phyloP scores from a whole-genome alignment of 192 early-diverging fungal species.

The Entomortierella lignicola region DNA sequence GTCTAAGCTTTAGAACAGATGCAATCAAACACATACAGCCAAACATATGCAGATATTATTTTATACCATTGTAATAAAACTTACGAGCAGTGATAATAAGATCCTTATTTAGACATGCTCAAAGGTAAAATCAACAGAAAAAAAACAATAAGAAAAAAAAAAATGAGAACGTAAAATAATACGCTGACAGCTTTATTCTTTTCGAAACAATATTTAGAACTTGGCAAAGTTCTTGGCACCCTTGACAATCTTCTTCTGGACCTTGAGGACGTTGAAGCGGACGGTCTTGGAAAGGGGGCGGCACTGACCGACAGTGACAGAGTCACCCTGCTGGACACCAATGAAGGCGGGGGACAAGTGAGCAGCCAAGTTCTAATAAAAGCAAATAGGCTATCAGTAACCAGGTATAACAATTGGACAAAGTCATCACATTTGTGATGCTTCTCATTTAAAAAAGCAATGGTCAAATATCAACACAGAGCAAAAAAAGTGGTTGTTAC shows the following conservation, averaged over 20 bases:
- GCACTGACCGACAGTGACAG: constrained; percentile 99
- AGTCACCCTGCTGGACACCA: constrained; percentile 87
- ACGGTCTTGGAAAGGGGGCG: constrained; percentile 99
- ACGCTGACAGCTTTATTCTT: neutral
- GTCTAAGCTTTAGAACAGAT: no score
- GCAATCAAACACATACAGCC: no score
- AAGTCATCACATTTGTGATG: constrained; percentile 78
- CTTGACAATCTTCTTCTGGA: constrained; percentile 76
- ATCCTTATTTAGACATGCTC: no score
- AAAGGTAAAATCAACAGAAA: no score
- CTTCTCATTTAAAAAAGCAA: no score
- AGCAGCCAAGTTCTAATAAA: constrained; percentile 83
- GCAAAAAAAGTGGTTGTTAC: constrained; percentile 94
- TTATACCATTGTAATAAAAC: no score
- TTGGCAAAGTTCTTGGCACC: constrained; percentile 61
- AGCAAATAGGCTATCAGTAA: no score
- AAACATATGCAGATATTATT: no score
- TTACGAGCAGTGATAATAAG: no score
- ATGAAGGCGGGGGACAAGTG: constrained; percentile 76
- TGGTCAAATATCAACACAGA: constrained; percentile 87
- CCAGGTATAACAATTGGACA: neutral
- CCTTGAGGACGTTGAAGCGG: constrained; percentile 99
- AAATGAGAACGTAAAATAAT: neutral
- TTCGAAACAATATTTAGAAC: constrained; percentile 32
- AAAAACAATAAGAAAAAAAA: neutral